A percentile compares a stretch with the other conserved stretches of the same genome.
phyloP scores from a whole-genome alignment of 257 asterid species.

The Solanum neorickii region DNA sequence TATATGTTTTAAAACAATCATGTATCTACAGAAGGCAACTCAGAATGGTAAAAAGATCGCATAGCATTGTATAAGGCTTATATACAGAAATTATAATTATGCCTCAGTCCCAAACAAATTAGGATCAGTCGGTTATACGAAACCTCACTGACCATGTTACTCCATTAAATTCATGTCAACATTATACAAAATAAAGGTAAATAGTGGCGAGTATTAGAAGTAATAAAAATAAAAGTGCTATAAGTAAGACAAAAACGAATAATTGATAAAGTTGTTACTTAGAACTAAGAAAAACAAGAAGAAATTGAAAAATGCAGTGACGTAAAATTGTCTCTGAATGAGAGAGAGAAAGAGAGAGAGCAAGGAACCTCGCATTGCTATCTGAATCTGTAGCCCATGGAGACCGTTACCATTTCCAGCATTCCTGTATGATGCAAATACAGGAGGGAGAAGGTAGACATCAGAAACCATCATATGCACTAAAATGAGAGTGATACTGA shows the following conservation, averaged over 20 bases:
- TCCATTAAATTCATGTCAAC: background rate
- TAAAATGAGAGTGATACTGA: background rate
- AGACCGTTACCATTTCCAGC: slow-evolving; percentile 82
- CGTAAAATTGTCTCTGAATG: background rate
- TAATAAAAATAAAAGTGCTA: background rate
- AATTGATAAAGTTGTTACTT: background rate
- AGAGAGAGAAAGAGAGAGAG: background rate
- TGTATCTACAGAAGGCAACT: background rate
- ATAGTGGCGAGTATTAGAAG: background rate
- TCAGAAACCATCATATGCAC: slow-evolving; percentile 36
- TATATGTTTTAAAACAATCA: background rate
- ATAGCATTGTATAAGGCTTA: background rate
- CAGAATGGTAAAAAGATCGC: background rate
- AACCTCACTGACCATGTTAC: background rate
- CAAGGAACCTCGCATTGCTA: slow-evolving; percentile 83
- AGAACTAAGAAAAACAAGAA: background rate
- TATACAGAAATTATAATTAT: background rate
- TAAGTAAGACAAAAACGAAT: background rate
- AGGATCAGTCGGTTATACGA: background rate
- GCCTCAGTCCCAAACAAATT: background rate
- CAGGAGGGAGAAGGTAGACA: background rate
- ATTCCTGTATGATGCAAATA: slow-evolving; percentile 38
- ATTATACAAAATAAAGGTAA: background rate
- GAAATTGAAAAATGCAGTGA: background rate
- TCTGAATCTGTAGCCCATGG: slow-evolving; percentile 88